A percentile compares a stretch with the other conserved stretches of the same genome.
Conservation (phyloP, 345 rosid genomes). For the Syzygium oleosum region DNA sequence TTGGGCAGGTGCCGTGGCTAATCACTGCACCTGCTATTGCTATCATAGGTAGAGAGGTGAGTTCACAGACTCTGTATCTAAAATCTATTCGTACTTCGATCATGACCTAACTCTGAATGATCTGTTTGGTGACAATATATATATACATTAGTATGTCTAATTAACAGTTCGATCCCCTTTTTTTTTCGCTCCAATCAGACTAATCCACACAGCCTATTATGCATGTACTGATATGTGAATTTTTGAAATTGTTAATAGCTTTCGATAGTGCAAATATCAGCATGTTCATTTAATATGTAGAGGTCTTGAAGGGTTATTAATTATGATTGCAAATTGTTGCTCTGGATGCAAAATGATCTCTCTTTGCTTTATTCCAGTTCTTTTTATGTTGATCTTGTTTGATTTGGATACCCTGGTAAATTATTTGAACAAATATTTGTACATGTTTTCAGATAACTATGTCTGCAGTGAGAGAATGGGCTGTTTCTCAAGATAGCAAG, state of each 20-base stretch:
- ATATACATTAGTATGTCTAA: background rate
- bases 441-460: constrained; percentile 60
- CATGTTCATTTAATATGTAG: background rate
- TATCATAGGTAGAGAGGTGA: constrained; percentile 95
- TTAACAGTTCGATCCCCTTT: background rate
- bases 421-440: background rate
- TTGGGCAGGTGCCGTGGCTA: constrained; percentile 71
- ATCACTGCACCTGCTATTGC: constrained; percentile 78
- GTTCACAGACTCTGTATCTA: background rate
- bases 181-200: background rate
- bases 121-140: background rate
- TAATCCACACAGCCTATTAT: background rate
- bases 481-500: constrained; percentile 81
- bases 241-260: background rate
- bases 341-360: background rate
- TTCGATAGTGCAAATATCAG: background rate
- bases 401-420: background rate
- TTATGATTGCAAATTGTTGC: background rate
- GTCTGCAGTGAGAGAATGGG: constrained; percentile 99
- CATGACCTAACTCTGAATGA: background rate
- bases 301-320: background rate
- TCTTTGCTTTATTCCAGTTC: background rate
- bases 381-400: background rate
- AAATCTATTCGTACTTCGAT: background rate
- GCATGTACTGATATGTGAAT: background rate